These are phyloP conservation scores for Limnanthes douglasii DNA, from an alignment of 345 rosid species.

Conservation along the genomic window DNA sequence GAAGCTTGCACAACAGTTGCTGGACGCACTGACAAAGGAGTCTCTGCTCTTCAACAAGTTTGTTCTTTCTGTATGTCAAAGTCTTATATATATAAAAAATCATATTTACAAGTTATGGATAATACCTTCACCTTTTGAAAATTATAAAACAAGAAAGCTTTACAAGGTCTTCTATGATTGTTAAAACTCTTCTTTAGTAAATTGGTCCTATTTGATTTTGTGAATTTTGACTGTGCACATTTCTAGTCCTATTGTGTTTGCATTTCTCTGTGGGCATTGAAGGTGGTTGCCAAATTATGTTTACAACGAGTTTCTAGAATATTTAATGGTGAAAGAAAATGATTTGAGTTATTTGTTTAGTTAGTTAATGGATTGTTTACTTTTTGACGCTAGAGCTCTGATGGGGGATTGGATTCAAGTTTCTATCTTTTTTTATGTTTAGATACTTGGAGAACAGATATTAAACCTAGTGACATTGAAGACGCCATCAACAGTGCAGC, in stretches of 20 bases:
- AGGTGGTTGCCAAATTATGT: too few relatives aligned
- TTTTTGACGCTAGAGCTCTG: not conserved
- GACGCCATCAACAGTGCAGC: slow-evolving; percentile 43
- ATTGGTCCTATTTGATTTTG: too few relatives aligned
- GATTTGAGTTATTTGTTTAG: not conserved
- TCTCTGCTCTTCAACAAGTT: slow-evolving; percentile 85
- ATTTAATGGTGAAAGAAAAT: not conserved
- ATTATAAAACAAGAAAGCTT: not conserved
- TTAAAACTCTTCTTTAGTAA: too few relatives aligned
- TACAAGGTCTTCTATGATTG: not conserved
- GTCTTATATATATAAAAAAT: too few relatives aligned
- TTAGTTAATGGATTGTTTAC: not conserved
- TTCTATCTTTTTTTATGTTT: not conserved
- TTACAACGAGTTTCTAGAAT: too few relatives aligned
- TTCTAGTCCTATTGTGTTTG: too few relatives aligned
- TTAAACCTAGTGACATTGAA: slow-evolving; percentile 41
- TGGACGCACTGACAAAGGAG: slow-evolving; percentile 97
- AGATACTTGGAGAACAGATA: slow-evolving; percentile 93
- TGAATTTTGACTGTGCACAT: too few relatives aligned
- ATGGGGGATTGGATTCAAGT: not conserved
- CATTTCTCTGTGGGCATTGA: too few relatives aligned
- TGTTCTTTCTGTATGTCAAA: slow-evolving; percentile 85
- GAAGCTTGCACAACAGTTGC: slow-evolving; percentile 83
- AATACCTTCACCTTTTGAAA: not conserved
- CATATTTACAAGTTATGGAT: not conserved